Conservation (phyloP, 805 yeast genomes). For the Metschnikowia santaceciliae region DNA sequence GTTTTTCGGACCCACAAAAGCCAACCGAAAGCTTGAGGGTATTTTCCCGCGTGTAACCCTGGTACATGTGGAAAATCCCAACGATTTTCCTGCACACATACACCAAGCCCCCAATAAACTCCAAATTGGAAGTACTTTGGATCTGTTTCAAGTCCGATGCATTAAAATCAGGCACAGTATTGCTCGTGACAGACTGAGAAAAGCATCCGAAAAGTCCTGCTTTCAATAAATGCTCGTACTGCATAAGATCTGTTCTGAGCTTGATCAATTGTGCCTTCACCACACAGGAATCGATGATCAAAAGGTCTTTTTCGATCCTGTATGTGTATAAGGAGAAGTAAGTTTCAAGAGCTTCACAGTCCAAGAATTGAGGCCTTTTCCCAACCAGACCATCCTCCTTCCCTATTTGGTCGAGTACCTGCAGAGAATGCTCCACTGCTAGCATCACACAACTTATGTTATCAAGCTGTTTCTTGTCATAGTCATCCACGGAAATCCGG, state of each 20-base stretch:
- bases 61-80: not conserved
- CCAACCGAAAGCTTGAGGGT: not conserved
- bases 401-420: slow-evolving; percentile 7
- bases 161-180: not conserved
- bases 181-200: not conserved
- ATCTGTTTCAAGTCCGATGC: not conserved
- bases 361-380: slow-evolving; percentile 5
- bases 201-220: not conserved
- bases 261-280: slow-evolving; percentile 29
- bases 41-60: slow-evolving; percentile 1
- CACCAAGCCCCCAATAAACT: not conserved
- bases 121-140: not conserved
- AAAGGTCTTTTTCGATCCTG: slow-evolving; percentile 17
- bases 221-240: not conserved
- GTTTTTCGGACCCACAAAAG: not conserved
- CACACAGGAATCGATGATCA: slow-evolving; percentile 32
- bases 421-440: slow-evolving; percentile 13
- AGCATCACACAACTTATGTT: slow-evolving; percentile 12
- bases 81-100: not conserved
- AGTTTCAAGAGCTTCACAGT: slow-evolving; percentile 8
- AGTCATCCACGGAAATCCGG: not conserved
- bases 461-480: not conserved
- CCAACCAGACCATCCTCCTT: slow-evolving; percentile 6
- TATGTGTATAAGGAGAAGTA: slow-evolving; percentile 4
- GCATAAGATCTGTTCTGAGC: not conserved